phyloP scores from a whole-genome alignment of 2,329 filamentous ascomycete genomes.

The Fusarium begoniae region DNA sequence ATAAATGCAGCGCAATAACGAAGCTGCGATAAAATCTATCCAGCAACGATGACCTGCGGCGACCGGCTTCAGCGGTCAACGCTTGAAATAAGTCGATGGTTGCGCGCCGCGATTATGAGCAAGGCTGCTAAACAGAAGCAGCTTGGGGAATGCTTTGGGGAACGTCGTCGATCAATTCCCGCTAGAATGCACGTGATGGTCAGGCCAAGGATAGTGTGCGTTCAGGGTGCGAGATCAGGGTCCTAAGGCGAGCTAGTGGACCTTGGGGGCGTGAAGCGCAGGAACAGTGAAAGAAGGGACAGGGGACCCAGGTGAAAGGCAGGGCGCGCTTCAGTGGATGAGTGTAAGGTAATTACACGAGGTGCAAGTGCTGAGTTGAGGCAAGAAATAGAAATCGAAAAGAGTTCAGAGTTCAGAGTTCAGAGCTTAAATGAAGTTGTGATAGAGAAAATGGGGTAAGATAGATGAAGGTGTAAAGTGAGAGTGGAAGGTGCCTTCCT shows the following conservation, averaged over 20 bases:
- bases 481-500: not conserved
- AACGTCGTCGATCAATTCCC: conserved; percentile 37
- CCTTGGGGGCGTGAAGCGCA: conserved; percentile 11
- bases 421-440: not conserved
- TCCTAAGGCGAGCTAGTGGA: conserved; percentile 25
- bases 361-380: not conserved
- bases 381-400: not conserved
- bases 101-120: conserved; percentile 40
- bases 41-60: conserved; percentile 31
- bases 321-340: not conserved
- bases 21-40: conserved; percentile 17
- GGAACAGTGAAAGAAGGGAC: not conserved
- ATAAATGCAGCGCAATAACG: not conserved
- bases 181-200: conserved; percentile 41
- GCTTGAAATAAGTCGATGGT: conserved; percentile 47
- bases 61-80: conserved; percentile 43
- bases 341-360: not conserved
- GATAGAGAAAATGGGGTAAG: not conserved
- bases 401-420: not conserved
- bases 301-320: not conserved
- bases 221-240: conserved; percentile 11
- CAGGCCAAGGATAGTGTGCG: conserved; percentile 8
- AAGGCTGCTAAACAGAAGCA: conserved; percentile 34
- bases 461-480: not conserved
- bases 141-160: conserved; percentile 33